phyloP scores from a whole-genome alignment of 176 grass and related monocot species.

The Triticum turgidum region DNA sequence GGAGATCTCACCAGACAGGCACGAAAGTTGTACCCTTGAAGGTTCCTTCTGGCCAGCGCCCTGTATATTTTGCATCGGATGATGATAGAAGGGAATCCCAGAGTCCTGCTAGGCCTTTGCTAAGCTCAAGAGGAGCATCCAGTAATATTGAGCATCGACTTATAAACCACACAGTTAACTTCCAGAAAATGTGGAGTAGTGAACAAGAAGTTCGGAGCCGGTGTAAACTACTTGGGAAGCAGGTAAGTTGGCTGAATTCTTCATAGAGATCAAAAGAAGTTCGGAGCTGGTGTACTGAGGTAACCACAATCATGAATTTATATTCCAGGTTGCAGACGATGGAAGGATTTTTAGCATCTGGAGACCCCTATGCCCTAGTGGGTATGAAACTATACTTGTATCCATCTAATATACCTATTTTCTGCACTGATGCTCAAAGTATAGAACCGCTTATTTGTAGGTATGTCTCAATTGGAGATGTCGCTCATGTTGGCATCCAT shows the following conservation, averaged over 20 bases:
- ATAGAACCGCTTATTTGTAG: slow-evolving; percentile 43
- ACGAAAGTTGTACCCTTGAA: slow-evolving; percentile 72
- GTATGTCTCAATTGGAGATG: slow-evolving; percentile 86
- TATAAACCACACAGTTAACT: slow-evolving; percentile 67
- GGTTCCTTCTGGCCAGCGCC: slow-evolving; percentile 75
- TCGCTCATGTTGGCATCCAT: slow-evolving; percentile 74
- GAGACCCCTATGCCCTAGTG: slow-evolving; percentile 74
- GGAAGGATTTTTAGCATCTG: slow-evolving; percentile 78
- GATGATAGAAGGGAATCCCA: slow-evolving; percentile 64
- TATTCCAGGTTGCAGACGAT: slow-evolving; percentile 73
- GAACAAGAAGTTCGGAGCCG: slow-evolving; percentile 72
- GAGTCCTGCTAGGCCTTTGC: slow-evolving; percentile 62
- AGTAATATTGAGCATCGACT: slow-evolving; percentile 54
- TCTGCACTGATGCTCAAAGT: slow-evolving; percentile 9
- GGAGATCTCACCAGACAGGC: slow-evolving; percentile 73
- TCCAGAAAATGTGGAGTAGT: slow-evolving; percentile 92
- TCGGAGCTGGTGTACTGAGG: neutral
- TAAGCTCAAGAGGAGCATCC: slow-evolving; percentile 73
- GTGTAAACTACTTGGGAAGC: slow-evolving; percentile 92
- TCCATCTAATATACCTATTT: slow-evolving; percentile 26
- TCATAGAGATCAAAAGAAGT: neutral
- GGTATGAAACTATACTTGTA: slow-evolving; percentile 49
- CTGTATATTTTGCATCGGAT: slow-evolving; percentile 72
- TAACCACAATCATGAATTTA: slow-evolving; percentile 21
- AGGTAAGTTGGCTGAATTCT: slow-evolving; percentile 52